Percentiles rank a stretch among this genome's conserved stretches.
These are phyloP conservation scores for Lentinula guzmanii DNA, from an alignment of 768 basidiomycete genomes.

Conservation along the genomic window DNA sequence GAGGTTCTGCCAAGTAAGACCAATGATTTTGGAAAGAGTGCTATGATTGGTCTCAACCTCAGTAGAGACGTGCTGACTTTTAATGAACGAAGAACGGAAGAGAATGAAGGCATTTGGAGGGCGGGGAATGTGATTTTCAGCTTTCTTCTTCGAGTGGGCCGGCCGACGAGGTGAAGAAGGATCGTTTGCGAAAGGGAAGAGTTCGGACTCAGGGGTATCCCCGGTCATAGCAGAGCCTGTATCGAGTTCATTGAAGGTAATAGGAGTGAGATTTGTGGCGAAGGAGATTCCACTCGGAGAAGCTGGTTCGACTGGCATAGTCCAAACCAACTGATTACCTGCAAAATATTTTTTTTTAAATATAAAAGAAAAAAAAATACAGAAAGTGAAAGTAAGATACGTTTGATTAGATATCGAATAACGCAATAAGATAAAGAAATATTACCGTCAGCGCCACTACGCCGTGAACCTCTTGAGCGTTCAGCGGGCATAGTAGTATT, in stretches of 20 bases:
- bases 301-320: constrained; percentile 32
- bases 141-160: constrained; percentile 64
- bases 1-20: constrained; percentile 76
- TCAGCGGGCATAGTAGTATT: constrained; percentile 40
- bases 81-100: constrained; percentile 80
- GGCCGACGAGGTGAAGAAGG: constrained; percentile 32
- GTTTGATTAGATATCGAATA: background rate
- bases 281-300: constrained; percentile 41
- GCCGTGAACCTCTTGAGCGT: constrained; percentile 34
- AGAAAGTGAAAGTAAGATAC: constrained; percentile 7
- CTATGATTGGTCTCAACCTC: constrained; percentile 79
- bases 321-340: constrained; percentile 43
- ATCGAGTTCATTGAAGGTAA: constrained; percentile 47
- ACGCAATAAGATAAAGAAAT: constrained; percentile 7
- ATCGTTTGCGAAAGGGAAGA: constrained; percentile 51
- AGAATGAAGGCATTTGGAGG: constrained; percentile 86
- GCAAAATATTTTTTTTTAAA: too few species aligned
- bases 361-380: background rate
- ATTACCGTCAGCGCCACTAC: constrained; percentile 29
- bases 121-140: constrained; percentile 72
- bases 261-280: constrained; percentile 52
- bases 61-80: constrained; percentile 69
- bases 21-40: constrained; percentile 80
- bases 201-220: constrained; percentile 31
- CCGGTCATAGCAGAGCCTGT: constrained; percentile 27